These are phyloP conservation scores for Clitoria ternatea DNA, from an alignment of 306 rosid genomes.

Conservation along the genomic window DNA sequence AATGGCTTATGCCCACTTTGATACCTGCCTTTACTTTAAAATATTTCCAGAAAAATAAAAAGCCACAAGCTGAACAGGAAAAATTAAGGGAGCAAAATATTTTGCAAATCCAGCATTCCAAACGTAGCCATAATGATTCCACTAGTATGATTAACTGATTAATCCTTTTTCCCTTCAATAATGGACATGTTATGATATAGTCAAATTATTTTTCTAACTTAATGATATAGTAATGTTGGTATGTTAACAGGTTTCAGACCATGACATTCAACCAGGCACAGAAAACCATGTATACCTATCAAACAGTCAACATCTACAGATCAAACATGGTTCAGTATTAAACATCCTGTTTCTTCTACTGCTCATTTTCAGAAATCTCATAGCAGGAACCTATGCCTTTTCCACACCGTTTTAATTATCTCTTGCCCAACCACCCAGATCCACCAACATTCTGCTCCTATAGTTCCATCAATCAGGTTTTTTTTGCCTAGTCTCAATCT, in stretches of 20 bases:
- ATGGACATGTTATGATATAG: background rate
- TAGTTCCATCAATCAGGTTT: background rate
- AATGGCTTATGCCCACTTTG: background rate
- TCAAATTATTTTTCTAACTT: background rate
- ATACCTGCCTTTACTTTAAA: background rate
- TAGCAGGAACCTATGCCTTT: background rate
- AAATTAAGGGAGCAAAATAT: constrained; percentile 3
- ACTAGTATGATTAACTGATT: background rate
- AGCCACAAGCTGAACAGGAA: background rate
- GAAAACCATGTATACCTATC: background rate
- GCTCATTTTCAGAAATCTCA: background rate
- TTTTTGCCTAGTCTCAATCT: background rate
- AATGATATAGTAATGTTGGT: background rate
- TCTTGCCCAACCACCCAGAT: background rate
- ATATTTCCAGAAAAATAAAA: constrained; percentile 11
- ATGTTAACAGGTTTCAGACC: background rate
- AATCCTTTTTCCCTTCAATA: background rate
- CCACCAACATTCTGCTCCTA: background rate
- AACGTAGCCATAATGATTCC: background rate
- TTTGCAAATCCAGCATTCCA: background rate
- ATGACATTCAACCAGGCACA: constrained; percentile 1
- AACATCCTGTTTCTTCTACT: background rate
- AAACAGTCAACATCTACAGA: background rate
- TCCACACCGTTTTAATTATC: background rate
- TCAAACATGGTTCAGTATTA: constrained; percentile 3